Evolutionary conservation across 2,329 filamentous ascomycete genomes (phyloP), one percentile per base, ranked within the genome.

Genomic region (Penicillium sp.): DNA sequence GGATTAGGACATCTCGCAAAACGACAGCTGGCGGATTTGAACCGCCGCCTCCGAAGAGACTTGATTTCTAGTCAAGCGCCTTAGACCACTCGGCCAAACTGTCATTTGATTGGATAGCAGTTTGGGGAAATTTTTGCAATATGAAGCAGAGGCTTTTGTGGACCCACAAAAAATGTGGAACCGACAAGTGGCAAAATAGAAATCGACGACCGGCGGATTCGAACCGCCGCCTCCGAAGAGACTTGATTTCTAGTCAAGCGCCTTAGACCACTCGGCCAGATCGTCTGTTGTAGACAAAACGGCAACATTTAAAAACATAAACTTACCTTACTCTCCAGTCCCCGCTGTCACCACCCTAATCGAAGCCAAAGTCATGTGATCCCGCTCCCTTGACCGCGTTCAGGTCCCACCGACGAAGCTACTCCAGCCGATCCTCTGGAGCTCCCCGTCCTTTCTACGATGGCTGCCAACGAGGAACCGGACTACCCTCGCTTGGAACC

Each of bases 181-280:
- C 31, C 31, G 2, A 31, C 7, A 45, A 45, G 4, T 14, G 8
- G n/a, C 25, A 53, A 53, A 42, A 42, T 43, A 43, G 42, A 42
- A 42, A 53, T 2, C 50, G 50, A 53, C 50, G 25, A 38, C 50
- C 42, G 50, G 50, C 50, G 50, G 50, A 53, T 53, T 53, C 25
- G 50, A 53, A 53, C 50, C 50, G 50, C 50, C 50, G 50, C 50
- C 50, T 42, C 37, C 50, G 50, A 53, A 53, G 37, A 42, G 50
- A 53, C 50, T 53, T 53, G 50, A 53, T 53, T 52, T 53, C 50
- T 53, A 53, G 50, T 53, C 50, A 53, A 53, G 50, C 50, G 50
- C 50, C 50, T 53, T 53, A 53, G 50, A 53, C 50, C 50, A 53
- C 50, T 53, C 51, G 51, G 51, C 51, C 51, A 53, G 42, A 53